A percentile compares a stretch with the other conserved stretches of the same genome.
Conservation (phyloP, 768 basidiomycete genomes). For the Amanita polypyramis region DNA sequence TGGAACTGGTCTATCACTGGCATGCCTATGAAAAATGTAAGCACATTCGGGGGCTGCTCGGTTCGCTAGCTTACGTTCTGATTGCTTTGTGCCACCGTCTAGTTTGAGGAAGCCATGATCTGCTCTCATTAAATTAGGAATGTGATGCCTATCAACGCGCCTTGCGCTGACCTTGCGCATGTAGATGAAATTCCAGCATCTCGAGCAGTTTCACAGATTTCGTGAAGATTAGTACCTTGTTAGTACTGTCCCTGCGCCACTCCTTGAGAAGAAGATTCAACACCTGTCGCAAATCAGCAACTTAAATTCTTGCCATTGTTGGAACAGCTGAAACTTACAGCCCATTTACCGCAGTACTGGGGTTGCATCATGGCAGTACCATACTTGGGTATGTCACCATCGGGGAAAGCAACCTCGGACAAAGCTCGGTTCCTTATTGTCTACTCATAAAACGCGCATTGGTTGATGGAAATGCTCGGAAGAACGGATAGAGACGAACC, state of each 20-base stretch:
- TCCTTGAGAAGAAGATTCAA: conserved; percentile 55
- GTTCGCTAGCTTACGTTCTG: conserved; percentile 42
- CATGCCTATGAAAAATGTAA: conserved; percentile 47
- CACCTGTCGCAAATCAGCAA: conserved; percentile 31
- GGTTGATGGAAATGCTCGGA: neutral
- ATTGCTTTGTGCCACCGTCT: conserved; percentile 65
- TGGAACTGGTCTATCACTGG: conserved; percentile 80
- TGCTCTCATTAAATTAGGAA: conserved; percentile 10
- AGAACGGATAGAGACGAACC: conserved; percentile 21
- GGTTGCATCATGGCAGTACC: conserved; percentile 53
- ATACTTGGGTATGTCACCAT: conserved; percentile 44
- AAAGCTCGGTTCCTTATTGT: conserved; percentile 47
- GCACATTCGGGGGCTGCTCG: neutral
- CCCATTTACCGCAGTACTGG: conserved; percentile 79
- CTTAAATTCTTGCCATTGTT: neutral
- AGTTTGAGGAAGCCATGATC: conserved; percentile 60
- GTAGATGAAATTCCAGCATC: conserved; percentile 73
- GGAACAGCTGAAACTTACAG: conserved; percentile 31
- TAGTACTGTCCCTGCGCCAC: conserved; percentile 53
- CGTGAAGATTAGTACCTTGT: conserved; percentile 91
- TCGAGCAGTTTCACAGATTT: conserved; percentile 85
- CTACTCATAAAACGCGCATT: conserved; percentile 10
- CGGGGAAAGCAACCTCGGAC: conserved; percentile 52
- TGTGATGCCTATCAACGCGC: neutral
- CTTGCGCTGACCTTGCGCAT: conserved; percentile 32